A percentile compares a stretch with the other conserved stretches of the same genome.
Evolutionary conservation across 768 basidiomycete species (phyloP).

Genomic region (Collybia mongolica): DNA sequence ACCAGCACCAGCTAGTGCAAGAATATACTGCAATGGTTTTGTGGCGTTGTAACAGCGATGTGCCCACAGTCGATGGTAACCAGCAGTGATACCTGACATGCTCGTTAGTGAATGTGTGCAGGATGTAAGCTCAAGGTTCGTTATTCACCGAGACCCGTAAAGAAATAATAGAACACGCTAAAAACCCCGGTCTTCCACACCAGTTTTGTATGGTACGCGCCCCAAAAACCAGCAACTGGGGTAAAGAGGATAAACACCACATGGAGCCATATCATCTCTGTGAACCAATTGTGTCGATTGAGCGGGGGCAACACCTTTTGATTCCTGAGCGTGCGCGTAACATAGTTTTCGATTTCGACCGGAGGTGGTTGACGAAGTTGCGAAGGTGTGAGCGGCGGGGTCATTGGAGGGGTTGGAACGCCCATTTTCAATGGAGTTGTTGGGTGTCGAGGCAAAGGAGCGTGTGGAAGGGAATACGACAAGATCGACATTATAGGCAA

Average conservation of each 20-base stretch:
- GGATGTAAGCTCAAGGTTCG: conserved; percentile 4
- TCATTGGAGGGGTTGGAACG: too few relatives aligned
- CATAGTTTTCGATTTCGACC: too few relatives aligned
- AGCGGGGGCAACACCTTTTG: too few relatives aligned
- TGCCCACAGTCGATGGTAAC: conserved; percentile 97
- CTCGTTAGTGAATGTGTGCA: conserved; percentile 4
- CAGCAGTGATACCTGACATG: conserved; percentile 73
- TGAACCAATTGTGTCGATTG: too few relatives aligned
- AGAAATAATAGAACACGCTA: conserved; percentile 71
- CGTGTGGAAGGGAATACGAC: too few relatives aligned
- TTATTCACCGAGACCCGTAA: conserved; percentile 72
- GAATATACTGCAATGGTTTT: conserved; percentile 76
- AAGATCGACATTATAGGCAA: too few relatives aligned
- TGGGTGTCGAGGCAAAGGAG: too few relatives aligned
- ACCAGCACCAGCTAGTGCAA: conserved; percentile 87
- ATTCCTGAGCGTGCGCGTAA: too few relatives aligned
- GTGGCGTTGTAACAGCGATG: conserved; percentile 94
- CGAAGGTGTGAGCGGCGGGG: too few relatives aligned
- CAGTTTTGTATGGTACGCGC: conserved; percentile 47
- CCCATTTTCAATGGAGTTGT: too few relatives aligned
- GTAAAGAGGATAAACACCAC: conserved; percentile 34
- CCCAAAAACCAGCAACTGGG: conserved; percentile 70
- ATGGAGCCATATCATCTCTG: too few relatives aligned
- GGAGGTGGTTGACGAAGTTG: too few relatives aligned
- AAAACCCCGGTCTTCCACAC: conserved; percentile 57